A percentile compares a stretch with the other conserved stretches of the same genome.
Conservation (phyloP, 371 early-diverging fungal species). For the Capniomyces stellatus region DNA sequence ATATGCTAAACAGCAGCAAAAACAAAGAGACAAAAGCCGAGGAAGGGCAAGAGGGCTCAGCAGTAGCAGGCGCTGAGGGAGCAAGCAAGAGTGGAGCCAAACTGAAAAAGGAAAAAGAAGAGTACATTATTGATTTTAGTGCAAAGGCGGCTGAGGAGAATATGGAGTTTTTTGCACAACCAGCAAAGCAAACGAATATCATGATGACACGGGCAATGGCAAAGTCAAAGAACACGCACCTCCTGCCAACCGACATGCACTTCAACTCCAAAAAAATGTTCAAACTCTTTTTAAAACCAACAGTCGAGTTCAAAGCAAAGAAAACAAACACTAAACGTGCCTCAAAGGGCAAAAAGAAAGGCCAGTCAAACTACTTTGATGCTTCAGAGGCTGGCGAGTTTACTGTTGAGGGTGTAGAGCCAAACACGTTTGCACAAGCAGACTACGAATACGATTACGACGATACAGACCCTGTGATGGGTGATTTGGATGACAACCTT, state of each 20-base stretch:
- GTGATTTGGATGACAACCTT: constrained; percentile 13
- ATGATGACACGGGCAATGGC: constrained; percentile 29
- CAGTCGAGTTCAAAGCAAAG: constrained; percentile 31
- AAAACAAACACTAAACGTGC: constrained; percentile 3
- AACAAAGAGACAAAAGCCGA: constrained; percentile 4
- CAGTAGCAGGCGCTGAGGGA: constrained; percentile 10
- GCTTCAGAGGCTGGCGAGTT: neutral
- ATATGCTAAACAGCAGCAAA: constrained; percentile 13
- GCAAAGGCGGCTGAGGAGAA: constrained; percentile 12
- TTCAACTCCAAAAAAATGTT: constrained; percentile 67
- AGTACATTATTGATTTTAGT: constrained; percentile 18
- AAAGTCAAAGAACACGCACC: constrained; percentile 23
- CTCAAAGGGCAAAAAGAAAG: neutral
- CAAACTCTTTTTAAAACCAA: constrained; percentile 62
- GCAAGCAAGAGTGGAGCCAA: neutral
- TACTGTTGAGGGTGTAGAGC: neutral
- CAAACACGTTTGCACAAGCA: too few species aligned
- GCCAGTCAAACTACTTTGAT: too few species aligned
- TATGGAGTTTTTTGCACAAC: constrained; percentile 52
- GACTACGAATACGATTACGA: too few species aligned
- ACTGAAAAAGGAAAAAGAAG: constrained; percentile 19
- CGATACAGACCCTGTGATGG: too few species aligned
- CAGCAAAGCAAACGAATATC: constrained; percentile 28
- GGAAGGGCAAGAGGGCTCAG: neutral
- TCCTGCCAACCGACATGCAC: constrained; percentile 74